Conservation (phyloP, 768 basidiomycete genomes). For the Pilatotrama ljubarskyi region DNA sequence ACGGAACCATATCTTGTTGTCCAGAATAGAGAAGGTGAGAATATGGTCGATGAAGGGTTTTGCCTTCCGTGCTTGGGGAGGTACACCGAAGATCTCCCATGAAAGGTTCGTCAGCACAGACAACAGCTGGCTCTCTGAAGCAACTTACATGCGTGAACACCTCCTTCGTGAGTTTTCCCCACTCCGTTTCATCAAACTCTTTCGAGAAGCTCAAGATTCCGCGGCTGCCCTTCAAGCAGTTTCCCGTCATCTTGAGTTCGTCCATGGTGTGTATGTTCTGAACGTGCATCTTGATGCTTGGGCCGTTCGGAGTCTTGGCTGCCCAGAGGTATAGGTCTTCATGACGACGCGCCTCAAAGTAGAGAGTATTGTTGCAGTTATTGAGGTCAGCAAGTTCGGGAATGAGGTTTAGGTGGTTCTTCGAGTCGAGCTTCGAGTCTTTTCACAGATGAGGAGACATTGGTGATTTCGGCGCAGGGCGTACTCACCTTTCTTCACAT, state of each 20-base stretch:
- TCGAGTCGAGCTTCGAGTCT: conserved; percentile 98
- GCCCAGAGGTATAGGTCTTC: conserved; percentile 98
- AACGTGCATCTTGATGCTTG: conserved; percentile 95
- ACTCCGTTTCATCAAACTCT: conserved; percentile 85
- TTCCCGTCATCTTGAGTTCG: conserved; percentile 99
- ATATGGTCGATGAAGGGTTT: conserved; percentile 99
- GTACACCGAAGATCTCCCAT: conserved; percentile 89
- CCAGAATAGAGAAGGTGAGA: conserved; percentile 92
- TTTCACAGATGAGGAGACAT: background rate
- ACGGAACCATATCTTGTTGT: conserved; percentile 98
- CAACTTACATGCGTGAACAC: conserved; percentile 83
- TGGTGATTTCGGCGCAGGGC: background rate
- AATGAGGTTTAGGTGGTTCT: conserved; percentile 87
- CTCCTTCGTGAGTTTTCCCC: conserved; percentile 87
- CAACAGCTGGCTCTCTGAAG: background rate
- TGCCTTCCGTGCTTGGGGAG: conserved; percentile 82
- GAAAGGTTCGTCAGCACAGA: background rate
- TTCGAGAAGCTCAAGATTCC: conserved; percentile 92
- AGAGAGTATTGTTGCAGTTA: conserved; percentile 96
- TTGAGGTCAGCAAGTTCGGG: conserved; percentile 97
- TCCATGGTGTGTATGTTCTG: conserved; percentile 99
- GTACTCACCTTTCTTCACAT: conserved; percentile 91
- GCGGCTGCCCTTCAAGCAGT: conserved; percentile 94
- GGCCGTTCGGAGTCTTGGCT: conserved; percentile 95
- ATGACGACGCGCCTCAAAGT: conserved; percentile 94